These are phyloP conservation scores for Capronia americana DNA, from an alignment of 2,329 filamentous ascomycete species.

Conservation along the genomic window DNA sequence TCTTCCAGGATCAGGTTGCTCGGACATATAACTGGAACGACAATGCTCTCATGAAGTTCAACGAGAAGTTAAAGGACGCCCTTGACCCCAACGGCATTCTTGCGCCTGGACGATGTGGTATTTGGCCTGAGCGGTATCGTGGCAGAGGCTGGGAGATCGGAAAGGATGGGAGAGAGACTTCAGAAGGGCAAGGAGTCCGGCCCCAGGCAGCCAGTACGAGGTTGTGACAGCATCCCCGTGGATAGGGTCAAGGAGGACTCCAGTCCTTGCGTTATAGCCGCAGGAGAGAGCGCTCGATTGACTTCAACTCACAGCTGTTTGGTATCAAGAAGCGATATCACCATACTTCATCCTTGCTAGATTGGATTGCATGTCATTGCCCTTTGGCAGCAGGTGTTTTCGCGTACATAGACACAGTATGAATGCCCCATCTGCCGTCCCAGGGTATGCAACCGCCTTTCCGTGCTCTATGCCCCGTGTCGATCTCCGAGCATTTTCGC, in stretches of 20 bases:
- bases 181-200: slow-evolving; percentile 13
- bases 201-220: background rate
- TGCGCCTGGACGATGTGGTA: slow-evolving; percentile 55
- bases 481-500: background rate
- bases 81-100: slow-evolving; percentile 58
- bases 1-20: slow-evolving; percentile 55
- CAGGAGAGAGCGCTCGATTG: background rate
- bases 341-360: background rate
- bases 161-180: slow-evolving; percentile 13
- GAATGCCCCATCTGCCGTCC: background rate
- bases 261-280: background rate
- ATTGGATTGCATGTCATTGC: background rate
- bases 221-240: background rate
- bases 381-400: background rate
- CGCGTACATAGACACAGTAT: background rate
- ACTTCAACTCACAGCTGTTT: background rate
- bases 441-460: background rate
- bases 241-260: background rate
- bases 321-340: background rate
- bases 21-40: slow-evolving; percentile 54
- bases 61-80: slow-evolving; percentile 55
- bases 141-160: slow-evolving; percentile 33
- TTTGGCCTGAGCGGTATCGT: slow-evolving; percentile 45
- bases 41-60: slow-evolving; percentile 51
- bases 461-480: background rate